A percentile compares a stretch with the other conserved stretches of the same genome.
Evolutionary conservation across 495 filamentous ascomycete species (phyloP).

Genomic region (Annulohypoxylon bovei): DNA sequence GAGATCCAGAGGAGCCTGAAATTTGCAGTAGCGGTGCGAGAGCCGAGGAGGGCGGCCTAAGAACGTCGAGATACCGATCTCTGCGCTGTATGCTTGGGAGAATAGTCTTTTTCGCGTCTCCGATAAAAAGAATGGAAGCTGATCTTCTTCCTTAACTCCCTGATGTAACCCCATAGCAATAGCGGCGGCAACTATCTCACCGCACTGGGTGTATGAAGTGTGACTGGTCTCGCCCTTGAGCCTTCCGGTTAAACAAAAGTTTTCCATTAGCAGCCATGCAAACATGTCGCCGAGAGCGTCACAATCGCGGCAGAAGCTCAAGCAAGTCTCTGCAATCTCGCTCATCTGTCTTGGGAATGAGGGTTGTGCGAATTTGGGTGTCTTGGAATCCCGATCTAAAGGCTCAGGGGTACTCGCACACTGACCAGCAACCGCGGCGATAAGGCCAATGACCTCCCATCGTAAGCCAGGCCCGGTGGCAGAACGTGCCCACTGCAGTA

Average conservation of each 20-base stretch:
- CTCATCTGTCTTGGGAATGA: slow-evolving; percentile 41
- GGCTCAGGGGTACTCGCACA: slow-evolving; percentile 41
- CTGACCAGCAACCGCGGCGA: slow-evolving; percentile 44
- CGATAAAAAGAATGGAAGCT: slow-evolving; percentile 43
- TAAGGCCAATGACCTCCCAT: slow-evolving; percentile 49
- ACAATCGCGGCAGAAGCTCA: slow-evolving; percentile 46
- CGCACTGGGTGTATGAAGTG: slow-evolving; percentile 38
- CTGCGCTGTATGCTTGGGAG: slow-evolving; percentile 39
- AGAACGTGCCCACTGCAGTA: slow-evolving; percentile 37
- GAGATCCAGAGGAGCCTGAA: slow-evolving; percentile 42
- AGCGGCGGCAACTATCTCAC: slow-evolving; percentile 38
- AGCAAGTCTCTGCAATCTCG: slow-evolving; percentile 43
- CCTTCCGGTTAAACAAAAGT: slow-evolving; percentile 29
- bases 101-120: slow-evolving; percentile 39
- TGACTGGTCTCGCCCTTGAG: slow-evolving; percentile 44
- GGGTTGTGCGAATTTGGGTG: slow-evolving; percentile 33
- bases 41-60: slow-evolving; percentile 47
- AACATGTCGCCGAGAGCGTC: slow-evolving; percentile 43
- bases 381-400: slow-evolving; percentile 33
- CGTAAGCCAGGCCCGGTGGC: slow-evolving; percentile 44
- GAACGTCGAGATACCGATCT: slow-evolving; percentile 42
- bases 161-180: slow-evolving; percentile 45
- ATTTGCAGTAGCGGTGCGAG: slow-evolving; percentile 47
- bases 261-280: slow-evolving; percentile 46
- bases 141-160: slow-evolving; percentile 37